Base-by-base conservation (phyloP, 2,329 filamentous ascomycete genomes). In the Microsporum audouinii region DNA sequence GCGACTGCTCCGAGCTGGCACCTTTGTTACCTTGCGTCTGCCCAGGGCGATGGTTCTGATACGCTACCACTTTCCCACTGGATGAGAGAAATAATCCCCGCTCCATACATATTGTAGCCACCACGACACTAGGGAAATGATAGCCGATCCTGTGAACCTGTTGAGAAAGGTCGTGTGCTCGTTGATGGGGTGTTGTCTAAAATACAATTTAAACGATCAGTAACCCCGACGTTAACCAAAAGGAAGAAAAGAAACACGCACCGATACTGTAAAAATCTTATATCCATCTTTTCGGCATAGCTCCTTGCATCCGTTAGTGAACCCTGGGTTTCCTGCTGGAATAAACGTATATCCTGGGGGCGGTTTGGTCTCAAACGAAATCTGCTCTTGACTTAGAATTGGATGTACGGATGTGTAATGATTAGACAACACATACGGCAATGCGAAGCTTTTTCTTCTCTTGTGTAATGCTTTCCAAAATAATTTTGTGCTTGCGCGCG, bases 121-220 rank as follows among this genome's bases (percentile, higher is more conserved):
- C 80, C 61, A 85, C 77, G n/a, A 79, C 73, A 62, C 79, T 79
- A 5, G 82, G 82, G 63, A 87, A 86, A 68, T 86, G 83, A 68
- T 84, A 82, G 14, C 84, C 84, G 63, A 85, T 79, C 45, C 83
- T 78, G 65, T 84, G 79, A 57, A 85, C 79, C 68, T 86, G 82
- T 66, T 83, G 79, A 1, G 82, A 83, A 1, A 86, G 72, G 62
- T 79, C 77, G 59, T 80, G 78, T 10, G 75, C 78, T 57, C 78
- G 71, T 63, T 75, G 71, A 66, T 80, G 77, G 33, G 76, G 79
- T 53, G 77, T 80, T 63, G 78, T 81, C 76, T 80, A 4, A 31
- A 55, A 33, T 23, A 41, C 57, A 53, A 41, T 31, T 3, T 7
- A 36, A 55, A 12, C 29, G 8, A n/a, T 55, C 6, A 55, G 51